Conservation (phyloP, 345 rosid genomes). For the Noccaea bulbosa region DNA sequence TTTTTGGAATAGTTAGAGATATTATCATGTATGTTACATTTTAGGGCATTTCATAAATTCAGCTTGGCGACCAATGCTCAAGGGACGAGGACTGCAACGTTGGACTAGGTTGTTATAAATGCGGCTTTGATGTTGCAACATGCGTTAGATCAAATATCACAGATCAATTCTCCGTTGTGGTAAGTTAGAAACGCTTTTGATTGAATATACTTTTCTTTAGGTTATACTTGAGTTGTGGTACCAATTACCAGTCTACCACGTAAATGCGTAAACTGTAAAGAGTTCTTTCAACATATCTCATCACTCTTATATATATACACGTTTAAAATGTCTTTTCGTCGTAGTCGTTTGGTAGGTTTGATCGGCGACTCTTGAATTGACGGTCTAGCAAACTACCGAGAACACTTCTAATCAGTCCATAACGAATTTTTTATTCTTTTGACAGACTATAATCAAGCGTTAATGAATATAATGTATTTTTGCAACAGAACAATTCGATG, state of each 20-base stretch:
- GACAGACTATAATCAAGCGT: slow-evolving; percentile 3
- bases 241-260: background rate
- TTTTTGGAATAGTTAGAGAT: background rate
- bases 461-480: background rate
- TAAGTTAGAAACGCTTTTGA: slow-evolving; percentile 21
- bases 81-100: slow-evolving; percentile 42
- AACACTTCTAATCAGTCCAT: background rate
- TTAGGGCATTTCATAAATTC: slow-evolving; percentile 10
- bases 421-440: background rate
- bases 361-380: background rate
- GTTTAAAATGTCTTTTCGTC: slow-evolving; percentile 3
- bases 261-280: background rate
- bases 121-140: slow-evolving; percentile 42
- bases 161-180: slow-evolving; percentile 52
- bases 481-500: slow-evolving; percentile 52
- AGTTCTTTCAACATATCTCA: background rate
- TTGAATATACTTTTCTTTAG: background rate
- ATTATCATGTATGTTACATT: slow-evolving; percentile 9
- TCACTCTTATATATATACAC: background rate
- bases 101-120: slow-evolving; percentile 49
- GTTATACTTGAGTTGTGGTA: background rate
- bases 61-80: slow-evolving; percentile 45
- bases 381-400: slow-evolving; percentile 4
- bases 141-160: slow-evolving; percentile 51
- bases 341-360: slow-evolving; percentile 1